Conservation (phyloP, 1,284 basidiomycete genomes). For the Austroboletus niveus region DNA sequence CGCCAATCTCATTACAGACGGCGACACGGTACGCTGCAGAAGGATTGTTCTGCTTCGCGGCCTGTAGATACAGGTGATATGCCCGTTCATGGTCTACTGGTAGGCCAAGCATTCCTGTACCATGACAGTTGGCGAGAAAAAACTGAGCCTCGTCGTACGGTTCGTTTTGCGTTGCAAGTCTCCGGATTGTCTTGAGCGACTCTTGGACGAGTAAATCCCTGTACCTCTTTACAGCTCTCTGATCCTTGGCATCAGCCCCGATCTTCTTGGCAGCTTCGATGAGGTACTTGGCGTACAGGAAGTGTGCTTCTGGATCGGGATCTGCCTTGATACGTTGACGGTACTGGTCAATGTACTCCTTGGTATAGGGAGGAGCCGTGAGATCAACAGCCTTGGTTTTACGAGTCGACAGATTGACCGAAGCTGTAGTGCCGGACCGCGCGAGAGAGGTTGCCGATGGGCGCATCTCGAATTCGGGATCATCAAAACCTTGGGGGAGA, state of each 20-base stretch:
- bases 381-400: slow-evolving; percentile 85
- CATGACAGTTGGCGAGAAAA: slow-evolving; percentile 97
- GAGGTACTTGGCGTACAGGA: slow-evolving; percentile 95
- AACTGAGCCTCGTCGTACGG: slow-evolving; percentile 98
- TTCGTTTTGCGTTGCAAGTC: slow-evolving; percentile 86
- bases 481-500: slow-evolving; percentile 33
- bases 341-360: slow-evolving; percentile 97
- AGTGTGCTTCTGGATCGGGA: slow-evolving; percentile 98
- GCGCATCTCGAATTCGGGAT: slow-evolving; percentile 55
- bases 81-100: slow-evolving; percentile 97
- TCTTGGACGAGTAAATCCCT: slow-evolving; percentile 87
- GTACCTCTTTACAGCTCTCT: slow-evolving; percentile 84
- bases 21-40: slow-evolving; percentile 96
- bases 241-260: slow-evolving; percentile 69
- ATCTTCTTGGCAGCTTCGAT: slow-evolving; percentile 98
- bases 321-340: slow-evolving; percentile 96
- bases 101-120: slow-evolving; percentile 91
- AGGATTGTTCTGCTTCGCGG: slow-evolving; percentile 95
- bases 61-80: slow-evolving; percentile 97
- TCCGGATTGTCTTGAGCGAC: slow-evolving; percentile 88
- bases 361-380: slow-evolving; percentile 86
- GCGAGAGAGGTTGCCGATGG: slow-evolving; percentile 41
- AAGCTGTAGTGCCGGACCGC: slow-evolving; percentile 55
- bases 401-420: slow-evolving; percentile 58
- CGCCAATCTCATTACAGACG: slow-evolving; percentile 99